Percentiles rank a stretch among this genome's conserved stretches.
These are phyloP conservation scores for Rhizophora mangle DNA, from an alignment of 345 rosid genomes.

Conservation along the genomic window DNA sequence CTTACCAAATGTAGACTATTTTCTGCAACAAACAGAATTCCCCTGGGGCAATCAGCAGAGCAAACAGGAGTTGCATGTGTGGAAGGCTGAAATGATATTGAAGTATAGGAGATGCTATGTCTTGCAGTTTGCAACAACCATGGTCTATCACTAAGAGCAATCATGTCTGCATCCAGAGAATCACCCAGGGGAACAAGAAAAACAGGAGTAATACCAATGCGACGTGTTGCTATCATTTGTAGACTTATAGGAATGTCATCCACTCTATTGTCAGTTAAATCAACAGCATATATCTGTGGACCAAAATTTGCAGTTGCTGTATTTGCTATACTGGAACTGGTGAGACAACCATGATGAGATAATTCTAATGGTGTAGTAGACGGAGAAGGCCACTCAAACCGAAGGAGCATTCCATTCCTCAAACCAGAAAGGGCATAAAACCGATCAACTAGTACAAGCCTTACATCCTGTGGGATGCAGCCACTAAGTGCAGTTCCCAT, in stretches of 20 bases:
- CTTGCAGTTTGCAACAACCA: conserved; percentile 95
- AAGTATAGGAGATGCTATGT: conserved; percentile 81
- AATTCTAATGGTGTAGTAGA: conserved; percentile 33
- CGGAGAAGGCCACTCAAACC: conserved; percentile 82
- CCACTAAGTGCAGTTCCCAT: conserved; percentile 74
- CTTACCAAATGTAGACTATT: conserved; percentile 91
- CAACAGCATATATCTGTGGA: conserved; percentile 27
- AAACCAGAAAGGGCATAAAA: conserved; percentile 80
- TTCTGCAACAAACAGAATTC: conserved; percentile 88
- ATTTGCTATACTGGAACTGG: conserved; percentile 34
- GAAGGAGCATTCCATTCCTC: conserved; percentile 98
- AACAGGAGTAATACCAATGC: conserved; percentile 94
- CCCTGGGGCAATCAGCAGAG: conserved; percentile 85
- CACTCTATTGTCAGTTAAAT: conserved; percentile 21
- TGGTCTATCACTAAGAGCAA: conserved; percentile 93
- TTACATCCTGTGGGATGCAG: conserved; percentile 94
- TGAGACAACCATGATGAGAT: conserved; percentile 18
- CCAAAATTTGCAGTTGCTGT: conserved; percentile 28
- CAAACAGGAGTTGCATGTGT: conserved; percentile 96
- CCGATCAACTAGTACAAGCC: conserved; percentile 83
- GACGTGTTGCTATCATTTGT: conserved; percentile 81
- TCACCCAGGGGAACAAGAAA: conserved; percentile 85
- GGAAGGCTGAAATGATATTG: conserved; percentile 91
- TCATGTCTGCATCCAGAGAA: conserved; percentile 71
- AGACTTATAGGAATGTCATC: conserved; percentile 53